Base-by-base conservation (phyloP, 2,329 filamentous ascomycete species). In the Cercospora zeina region DNA sequence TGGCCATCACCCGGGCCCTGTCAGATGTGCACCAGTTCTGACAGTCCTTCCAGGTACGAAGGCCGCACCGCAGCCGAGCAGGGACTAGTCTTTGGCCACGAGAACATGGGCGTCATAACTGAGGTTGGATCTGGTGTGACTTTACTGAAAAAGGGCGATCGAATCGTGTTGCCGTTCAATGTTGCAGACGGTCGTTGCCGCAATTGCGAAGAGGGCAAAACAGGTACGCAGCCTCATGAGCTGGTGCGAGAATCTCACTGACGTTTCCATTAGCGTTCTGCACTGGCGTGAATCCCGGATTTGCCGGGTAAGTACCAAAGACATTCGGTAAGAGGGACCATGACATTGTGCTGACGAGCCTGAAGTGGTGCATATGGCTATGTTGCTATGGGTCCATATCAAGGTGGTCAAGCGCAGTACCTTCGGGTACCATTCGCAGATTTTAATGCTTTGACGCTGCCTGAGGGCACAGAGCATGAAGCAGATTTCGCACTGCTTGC, bases 101-200 rank as follows among this genome's bases (percentile, higher is more conserved):
- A 73, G 63, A 72, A 71, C 50, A 69, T 71, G 68, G 69, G 70
- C 3, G 54, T 72, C 10, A 65, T 72, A 14, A 64, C 60, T 9
- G 83, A 85, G 83, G 70, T 82, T 0, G 85, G 86, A 1, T 69
- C 78, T 2, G 86, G 85, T 5, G 85, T 88, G 0, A 86, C 84
- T 0, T 75, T 86, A 0, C 72, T 88, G 14, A 82, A 87, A 68
- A 84, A 85, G 65, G 85, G 85, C 2, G 85, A 88, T 64, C 80
- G 85, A 1, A 82, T 88, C 3, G 85, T 88, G 2, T 81, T 88
- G 72, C 85, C 86, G 0, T 88, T 87, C 77, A 87, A 87, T 59
- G 85, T 87, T 1, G 85, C 85, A 6, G 84, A 87, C 67, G 85
- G 85, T 1, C 79, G 85, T 11, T 88, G 86, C 72, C 79, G 81